Evolutionary conservation across 495 filamentous ascomycete genomes (phyloP).

Genomic region (Podospora anserina): DNA sequence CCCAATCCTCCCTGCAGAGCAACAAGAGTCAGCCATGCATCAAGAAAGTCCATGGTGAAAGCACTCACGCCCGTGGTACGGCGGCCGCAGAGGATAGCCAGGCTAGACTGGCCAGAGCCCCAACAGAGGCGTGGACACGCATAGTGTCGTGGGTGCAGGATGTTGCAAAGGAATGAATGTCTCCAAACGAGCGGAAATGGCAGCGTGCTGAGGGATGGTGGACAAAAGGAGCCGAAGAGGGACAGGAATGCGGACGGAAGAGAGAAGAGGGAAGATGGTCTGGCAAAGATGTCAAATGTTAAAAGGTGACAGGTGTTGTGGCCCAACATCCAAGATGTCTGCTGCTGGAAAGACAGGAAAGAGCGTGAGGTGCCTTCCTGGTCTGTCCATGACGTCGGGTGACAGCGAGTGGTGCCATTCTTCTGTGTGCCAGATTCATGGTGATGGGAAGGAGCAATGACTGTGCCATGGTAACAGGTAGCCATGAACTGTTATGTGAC

Average conservation of each 20-base stretch:
- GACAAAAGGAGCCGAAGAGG: background rate
- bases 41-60: background rate
- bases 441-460: too few species aligned
- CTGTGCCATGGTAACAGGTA: too few species aligned
- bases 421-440: too few species aligned
- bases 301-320: background rate
- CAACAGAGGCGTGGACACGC: background rate
- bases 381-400: too few species aligned
- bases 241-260: background rate
- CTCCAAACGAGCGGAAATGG: background rate
- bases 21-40: background rate
- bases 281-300: background rate
- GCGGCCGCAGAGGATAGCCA: background rate
- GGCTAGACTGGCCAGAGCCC: background rate
- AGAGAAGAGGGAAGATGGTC: background rate
- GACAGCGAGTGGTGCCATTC: too few species aligned
- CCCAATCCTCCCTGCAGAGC: slow-evolving; percentile 1
- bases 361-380: background rate
- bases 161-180: background rate
- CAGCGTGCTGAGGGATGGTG: background rate
- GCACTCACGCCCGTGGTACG: background rate
- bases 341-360: background rate
- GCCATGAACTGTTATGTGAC: too few species aligned
- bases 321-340: background rate
- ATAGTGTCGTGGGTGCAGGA: background rate